Percentiles rank a stretch among this genome's conserved stretches.
Evolutionary conservation across 176 grass and related monocot species (phyloP).

Genomic region (Phoenix dactylifera): DNA sequence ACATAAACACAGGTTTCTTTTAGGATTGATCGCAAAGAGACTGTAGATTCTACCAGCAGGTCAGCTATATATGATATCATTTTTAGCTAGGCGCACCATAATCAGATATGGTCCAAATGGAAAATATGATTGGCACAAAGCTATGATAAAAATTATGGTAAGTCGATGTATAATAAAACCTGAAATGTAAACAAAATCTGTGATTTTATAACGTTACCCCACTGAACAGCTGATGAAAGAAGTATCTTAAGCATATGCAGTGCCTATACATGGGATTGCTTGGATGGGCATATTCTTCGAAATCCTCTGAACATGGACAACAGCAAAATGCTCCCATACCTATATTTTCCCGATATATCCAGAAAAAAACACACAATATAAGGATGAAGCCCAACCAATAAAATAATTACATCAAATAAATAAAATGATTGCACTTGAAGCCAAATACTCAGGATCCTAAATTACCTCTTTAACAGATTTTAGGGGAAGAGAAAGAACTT

Average conservation of each 20-base stretch:
- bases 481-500: background rate
- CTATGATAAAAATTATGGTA: too few relatives aligned
- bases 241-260: constrained; percentile 60
- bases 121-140: too few relatives aligned
- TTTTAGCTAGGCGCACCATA: background rate
- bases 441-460: background rate
- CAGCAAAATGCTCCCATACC: constrained; percentile 79
- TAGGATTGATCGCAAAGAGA: too few relatives aligned
- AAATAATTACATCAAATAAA: too few relatives aligned
- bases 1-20: too few relatives aligned
- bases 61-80: background rate
- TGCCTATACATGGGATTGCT: constrained; percentile 70
- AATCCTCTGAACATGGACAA: constrained; percentile 53
- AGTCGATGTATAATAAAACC: too few relatives aligned
- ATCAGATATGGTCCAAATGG: too few relatives aligned
- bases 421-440: too few relatives aligned
- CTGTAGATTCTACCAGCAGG: background rate
- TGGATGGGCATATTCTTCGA: constrained; percentile 69
- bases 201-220: constrained; percentile 41
- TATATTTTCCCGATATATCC: constrained; percentile 16
- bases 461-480: constrained; percentile 1
- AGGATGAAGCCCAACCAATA: too few relatives aligned
- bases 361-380: background rate
- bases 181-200: too few relatives aligned
- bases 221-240: constrained; percentile 65